Evolutionary conservation across 768 basidiomycete genomes (phyloP).

Genomic region (Lyophyllum atratum): DNA sequence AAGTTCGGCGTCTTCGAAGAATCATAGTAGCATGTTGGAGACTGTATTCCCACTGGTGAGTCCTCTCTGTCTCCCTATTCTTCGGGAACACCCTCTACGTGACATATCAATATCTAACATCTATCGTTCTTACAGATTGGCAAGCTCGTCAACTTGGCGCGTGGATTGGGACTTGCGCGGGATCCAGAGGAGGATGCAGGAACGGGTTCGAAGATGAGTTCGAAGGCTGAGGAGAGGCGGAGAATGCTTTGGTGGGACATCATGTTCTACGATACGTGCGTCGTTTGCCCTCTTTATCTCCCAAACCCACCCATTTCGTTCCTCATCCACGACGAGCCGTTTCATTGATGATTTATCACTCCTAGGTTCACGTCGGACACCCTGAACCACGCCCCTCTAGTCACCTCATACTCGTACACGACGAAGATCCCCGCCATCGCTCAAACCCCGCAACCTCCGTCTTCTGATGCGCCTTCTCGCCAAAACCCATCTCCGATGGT

Average conservation of each 20-base stretch:
- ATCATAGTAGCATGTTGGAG: constrained; percentile 8
- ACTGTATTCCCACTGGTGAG: constrained; percentile 45
- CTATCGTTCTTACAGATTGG: constrained; percentile 45
- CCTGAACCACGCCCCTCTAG: constrained; percentile 62
- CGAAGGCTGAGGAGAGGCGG: constrained; percentile 15
- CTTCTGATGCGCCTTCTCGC: not conserved
- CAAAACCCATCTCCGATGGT: not conserved
- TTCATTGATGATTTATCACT: not conserved
- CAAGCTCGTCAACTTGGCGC: constrained; percentile 69
- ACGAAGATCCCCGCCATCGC: constrained; percentile 59
- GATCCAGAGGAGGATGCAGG: constrained; percentile 54
- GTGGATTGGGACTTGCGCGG: constrained; percentile 59
- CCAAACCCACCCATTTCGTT: constrained; percentile 8
- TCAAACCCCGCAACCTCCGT: not conserved
- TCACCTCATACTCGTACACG: constrained; percentile 55
- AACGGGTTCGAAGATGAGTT: not conserved
- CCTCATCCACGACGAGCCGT: not conserved
- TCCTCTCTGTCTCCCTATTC: constrained; percentile 6
- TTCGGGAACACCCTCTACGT: not conserved
- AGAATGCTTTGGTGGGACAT: constrained; percentile 77
- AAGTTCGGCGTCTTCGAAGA: constrained; percentile 1
- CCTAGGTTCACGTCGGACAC: constrained; percentile 70
- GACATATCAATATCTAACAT: not conserved
- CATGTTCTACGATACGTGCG: constrained; percentile 76
- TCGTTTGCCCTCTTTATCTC: constrained; percentile 18